Percentiles rank a stretch among this genome's conserved stretches.
phyloP scores from a whole-genome alignment of 2,329 filamentous ascomycete genomes.

The Onygena corvina region DNA sequence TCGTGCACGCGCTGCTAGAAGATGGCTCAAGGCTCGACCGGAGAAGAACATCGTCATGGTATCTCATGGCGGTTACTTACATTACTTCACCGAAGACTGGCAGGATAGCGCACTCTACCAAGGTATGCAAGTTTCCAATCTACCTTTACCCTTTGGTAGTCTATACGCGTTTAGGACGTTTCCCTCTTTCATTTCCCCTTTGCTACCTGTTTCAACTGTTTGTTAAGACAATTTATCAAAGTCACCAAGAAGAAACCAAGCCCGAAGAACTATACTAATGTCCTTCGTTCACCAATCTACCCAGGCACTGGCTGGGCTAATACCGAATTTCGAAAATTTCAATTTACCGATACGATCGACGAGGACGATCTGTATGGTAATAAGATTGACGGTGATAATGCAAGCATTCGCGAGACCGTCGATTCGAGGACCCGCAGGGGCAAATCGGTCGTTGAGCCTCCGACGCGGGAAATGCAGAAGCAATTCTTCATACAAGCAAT shows the following conservation, averaged over 20 bases:
- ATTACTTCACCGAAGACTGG: constrained; percentile 78
- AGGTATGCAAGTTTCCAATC: constrained; percentile 25
- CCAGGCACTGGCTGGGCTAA: constrained; percentile 62
- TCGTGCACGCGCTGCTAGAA: constrained; percentile 50
- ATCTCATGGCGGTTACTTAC: constrained; percentile 71
- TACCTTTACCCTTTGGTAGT: background rate
- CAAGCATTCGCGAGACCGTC: constrained; percentile 31
- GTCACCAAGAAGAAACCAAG: constrained; percentile 17
- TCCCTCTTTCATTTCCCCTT: constrained; percentile 8
- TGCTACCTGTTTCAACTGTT: background rate
- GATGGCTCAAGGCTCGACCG: constrained; percentile 41
- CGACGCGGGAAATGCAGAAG: constrained; percentile 29
- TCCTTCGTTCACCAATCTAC: constrained; percentile 14
- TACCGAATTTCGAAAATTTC: constrained; percentile 58
- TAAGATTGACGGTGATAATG: constrained; percentile 29
- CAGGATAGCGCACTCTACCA: constrained; percentile 42
- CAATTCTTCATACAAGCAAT: constrained; percentile 29
- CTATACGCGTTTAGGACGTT: too few species aligned
- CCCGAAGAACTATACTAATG: constrained; percentile 17
- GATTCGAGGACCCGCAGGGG: constrained; percentile 34
- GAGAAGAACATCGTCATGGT: constrained; percentile 64
- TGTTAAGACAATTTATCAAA: constrained; percentile 11
- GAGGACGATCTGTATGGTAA: constrained; percentile 35
- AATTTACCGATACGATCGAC: constrained; percentile 45
- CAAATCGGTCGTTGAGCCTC: constrained; percentile 18